Evolutionary conservation across 1,284 basidiomycete genomes (phyloP), one percentile per base, ranked within the genome.

Genomic region (Melanopsichium pennsylvanicum): DNA sequence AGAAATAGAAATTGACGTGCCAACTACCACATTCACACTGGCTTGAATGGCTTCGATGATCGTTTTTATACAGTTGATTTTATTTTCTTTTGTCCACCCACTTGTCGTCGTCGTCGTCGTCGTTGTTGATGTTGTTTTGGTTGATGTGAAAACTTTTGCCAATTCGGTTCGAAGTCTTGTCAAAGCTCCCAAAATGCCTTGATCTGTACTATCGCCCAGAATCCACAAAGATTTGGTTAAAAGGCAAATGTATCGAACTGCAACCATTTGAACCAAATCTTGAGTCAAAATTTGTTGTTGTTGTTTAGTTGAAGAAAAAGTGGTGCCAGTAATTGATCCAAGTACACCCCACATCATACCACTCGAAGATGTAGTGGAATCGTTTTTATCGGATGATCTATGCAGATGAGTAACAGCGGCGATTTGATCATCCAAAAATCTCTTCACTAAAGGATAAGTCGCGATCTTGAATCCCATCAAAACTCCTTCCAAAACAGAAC

Each of bases 391-490:
- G n/a, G n/a, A n/a, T n/a, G n/a, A n/a, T n/a, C n/a, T n/a, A n/a
- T n/a, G n/a, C n/a, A n/a, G n/a, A n/a, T n/a, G n/a, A n/a, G 58
- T 22, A 13, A 79, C 35, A 6, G 66, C 52, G 9, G 59, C 27
- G 16, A 79, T 67, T 26, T 75, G 70, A 5, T 69, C 67, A 43
- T 76, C 74, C 3, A 79, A 47, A 15, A 57, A 52, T 11, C 63
- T 46, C 32, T 76, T 74, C 19, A 78, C 21, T 2, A 69, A 33
- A 0, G 78, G 75, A 51, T 71, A 80, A 2, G 70, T 52, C 2
- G 61, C 29, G 23, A 80, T 62, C 35, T 78, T 68, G 48, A 75
- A 72, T 15, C 63, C 55, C 61, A 79, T 71, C 35, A 75, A 38
- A 5, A 59, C 66, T 1, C 41, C n/a, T 42, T 76, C 62, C 10